phyloP scores from a whole-genome alignment of 2,329 filamentous ascomycete species.

The Colletotrichum tamarilloi region DNA sequence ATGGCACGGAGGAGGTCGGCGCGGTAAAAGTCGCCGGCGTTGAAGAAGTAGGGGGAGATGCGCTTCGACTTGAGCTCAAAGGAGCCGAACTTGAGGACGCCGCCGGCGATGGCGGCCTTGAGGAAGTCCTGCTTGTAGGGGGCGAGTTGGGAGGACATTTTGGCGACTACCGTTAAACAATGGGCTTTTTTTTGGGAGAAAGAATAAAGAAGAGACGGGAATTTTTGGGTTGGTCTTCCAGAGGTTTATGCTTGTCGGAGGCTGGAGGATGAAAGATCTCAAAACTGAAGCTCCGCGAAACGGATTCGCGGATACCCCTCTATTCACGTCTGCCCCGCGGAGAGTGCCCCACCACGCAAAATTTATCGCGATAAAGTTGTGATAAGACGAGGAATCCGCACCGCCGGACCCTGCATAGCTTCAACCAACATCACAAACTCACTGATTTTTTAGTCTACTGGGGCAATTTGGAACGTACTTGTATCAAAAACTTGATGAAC shows the following conservation, averaged over 20 bases:
- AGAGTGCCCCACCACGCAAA: slow-evolving; percentile 25
- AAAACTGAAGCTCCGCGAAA: not conserved
- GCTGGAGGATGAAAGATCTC: slow-evolving; percentile 23
- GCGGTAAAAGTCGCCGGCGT: slow-evolving; percentile 90
- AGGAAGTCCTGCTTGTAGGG: slow-evolving; percentile 81
- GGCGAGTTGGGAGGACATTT: slow-evolving; percentile 59
- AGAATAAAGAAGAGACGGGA: not conserved
- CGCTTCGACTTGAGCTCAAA: slow-evolving; percentile 95
- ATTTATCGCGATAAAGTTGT: not conserved
- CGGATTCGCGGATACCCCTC: slow-evolving; percentile 25
- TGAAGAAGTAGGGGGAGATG: slow-evolving; percentile 96
- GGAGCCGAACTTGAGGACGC: slow-evolving; percentile 82
- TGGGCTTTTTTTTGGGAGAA: too few species aligned
- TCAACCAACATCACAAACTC: not conserved
- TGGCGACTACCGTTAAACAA: slow-evolving; percentile 13
- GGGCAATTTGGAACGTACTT: not conserved
- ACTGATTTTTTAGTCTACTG: not conserved
- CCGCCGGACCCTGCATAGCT: not conserved
- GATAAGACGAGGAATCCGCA: not conserved
- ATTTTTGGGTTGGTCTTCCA: slow-evolving; percentile 4
- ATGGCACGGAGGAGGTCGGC: slow-evolving; percentile 82
- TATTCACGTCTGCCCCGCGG: slow-evolving; percentile 25
- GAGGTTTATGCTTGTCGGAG: slow-evolving; percentile 16
- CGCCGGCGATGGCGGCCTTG: slow-evolving; percentile 72
- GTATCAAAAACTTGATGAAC: not conserved